These are phyloP conservation scores for Plasmodium malariae DNA, from an alignment of 169 alveolate species.

Conservation along the genomic window DNA sequence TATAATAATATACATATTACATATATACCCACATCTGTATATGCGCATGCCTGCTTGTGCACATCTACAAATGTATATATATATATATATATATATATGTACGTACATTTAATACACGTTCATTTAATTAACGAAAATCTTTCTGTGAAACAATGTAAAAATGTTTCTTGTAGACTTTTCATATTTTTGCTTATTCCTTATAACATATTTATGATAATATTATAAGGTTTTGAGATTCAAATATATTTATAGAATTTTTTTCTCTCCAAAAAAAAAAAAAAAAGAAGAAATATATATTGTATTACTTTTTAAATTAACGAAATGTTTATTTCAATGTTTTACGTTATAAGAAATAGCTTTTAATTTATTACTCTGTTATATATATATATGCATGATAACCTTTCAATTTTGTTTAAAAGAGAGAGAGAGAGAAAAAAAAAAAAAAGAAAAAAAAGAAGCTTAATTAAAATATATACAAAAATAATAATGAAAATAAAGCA, in stretches of 20 bases:
- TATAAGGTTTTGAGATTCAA: not conserved
- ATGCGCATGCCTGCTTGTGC: constrained; percentile 8
- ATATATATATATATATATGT: constrained; percentile 4
- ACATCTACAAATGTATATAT: constrained; percentile 4
- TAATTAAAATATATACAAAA: constrained; percentile 2
- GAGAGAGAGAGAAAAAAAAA: constrained; percentile 4
- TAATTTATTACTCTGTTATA: not conserved
- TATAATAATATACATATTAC: no score
- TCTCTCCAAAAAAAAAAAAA: no score
- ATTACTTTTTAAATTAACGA: constrained; percentile 21
- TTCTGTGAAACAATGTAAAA: not conserved
- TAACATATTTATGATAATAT: not conserved
- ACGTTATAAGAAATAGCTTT: constrained; percentile 24
- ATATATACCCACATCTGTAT: not conserved
- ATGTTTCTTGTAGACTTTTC: not conserved
- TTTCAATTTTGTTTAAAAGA: constrained; percentile 1
- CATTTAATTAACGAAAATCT: not conserved
- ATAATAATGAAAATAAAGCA: constrained; percentile 13
- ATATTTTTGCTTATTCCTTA: not conserved
- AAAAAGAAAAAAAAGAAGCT: constrained; percentile 1
- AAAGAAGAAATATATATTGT: not conserved
- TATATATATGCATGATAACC: not conserved
- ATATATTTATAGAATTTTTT: not conserved
- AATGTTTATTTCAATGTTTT: constrained; percentile 22
- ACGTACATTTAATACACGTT: not conserved